Base-by-base conservation (phyloP, 495 filamentous ascomycete genomes). In the Platismatia glauca region DNA sequence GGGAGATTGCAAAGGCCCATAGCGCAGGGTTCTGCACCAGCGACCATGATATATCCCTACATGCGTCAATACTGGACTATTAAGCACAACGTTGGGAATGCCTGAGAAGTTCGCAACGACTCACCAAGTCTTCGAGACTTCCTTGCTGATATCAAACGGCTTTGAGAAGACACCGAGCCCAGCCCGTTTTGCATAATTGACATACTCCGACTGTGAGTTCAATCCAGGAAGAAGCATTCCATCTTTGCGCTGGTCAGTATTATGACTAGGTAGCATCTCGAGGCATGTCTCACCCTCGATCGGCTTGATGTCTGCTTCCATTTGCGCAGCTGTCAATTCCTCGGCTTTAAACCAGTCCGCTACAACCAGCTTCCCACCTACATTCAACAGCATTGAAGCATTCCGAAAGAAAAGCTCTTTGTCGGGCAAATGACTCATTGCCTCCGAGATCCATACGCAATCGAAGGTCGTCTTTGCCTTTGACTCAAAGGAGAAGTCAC, bases 31-130 rank as follows among this genome's bases (percentile, higher is more conserved):
- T 81, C 57, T 82, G 79, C 2, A 84, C 75, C 9, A 83, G 72
- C 22, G 74, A 70, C 81, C 81, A 83, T 24, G 80, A 84, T n/a
- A 84, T 82, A 67, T 83, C 81, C 81, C 81, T 84, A 60, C 1
- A 29, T 20, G 31, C 12, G 39, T 38, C 22, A 24, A 12, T 7
- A 59, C 1, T 24, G 8, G 16, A 29, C 8, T 0, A n/a, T 12
- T 20, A 7, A 4, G 27, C n/a, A 52, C 5, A 37, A 1, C n/a
- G 20, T 4, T 22, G n/a, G 13, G 6, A 1, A 24, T 24, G 48
- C 4, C 9, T 16, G 3, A 13, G 48, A 5, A n/a, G 24, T 1
- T 20, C 22, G 0, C 11, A 39, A 38, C n/a, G 15, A 57, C 67
- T 33, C 29, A 69, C 67, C 67, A 67, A 0, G 67, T 69, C 48